phyloP scores from a whole-genome alignment of 371 early-diverging fungal genomes.

The Paraphysoderma sedebokerense region DNA sequence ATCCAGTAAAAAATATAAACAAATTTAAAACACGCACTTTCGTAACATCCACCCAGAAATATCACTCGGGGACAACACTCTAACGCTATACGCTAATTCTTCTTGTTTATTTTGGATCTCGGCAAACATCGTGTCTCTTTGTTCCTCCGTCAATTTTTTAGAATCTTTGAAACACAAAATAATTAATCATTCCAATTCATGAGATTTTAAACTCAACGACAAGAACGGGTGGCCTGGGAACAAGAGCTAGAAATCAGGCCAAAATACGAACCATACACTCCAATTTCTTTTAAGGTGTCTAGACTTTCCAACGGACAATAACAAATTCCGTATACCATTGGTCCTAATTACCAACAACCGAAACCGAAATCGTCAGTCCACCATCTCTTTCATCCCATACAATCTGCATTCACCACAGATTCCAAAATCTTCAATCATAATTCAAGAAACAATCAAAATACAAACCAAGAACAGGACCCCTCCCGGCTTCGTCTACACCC shows the following conservation, averaged over 20 bases:
- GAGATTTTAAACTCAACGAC: not conserved
- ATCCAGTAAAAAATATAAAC: not conserved
- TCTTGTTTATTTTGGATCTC: slow-evolving; percentile 34
- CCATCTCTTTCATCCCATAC: not conserved
- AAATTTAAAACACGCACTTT: slow-evolving; percentile 13
- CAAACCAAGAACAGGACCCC: slow-evolving; percentile 92
- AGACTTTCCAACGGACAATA: slow-evolving; percentile 48
- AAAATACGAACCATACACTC: slow-evolving; percentile 53
- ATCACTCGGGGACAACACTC: slow-evolving; percentile 67
- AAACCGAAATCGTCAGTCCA: not conserved
- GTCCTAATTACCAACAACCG: slow-evolving; percentile 31
- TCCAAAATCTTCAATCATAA: too few species aligned
- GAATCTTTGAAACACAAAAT: slow-evolving; percentile 41
- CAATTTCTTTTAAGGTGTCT: slow-evolving; percentile 40
- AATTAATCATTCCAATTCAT: not conserved
- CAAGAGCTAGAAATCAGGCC: too few species aligned
- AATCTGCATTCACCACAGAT: not conserved
- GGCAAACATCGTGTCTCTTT: slow-evolving; percentile 50
- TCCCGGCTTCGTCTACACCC: slow-evolving; percentile 98
- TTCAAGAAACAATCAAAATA: too few species aligned
- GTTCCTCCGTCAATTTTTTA: slow-evolving; percentile 59
- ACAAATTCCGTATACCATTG: slow-evolving; percentile 89
- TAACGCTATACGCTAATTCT: slow-evolving; percentile 71
- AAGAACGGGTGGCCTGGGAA: not conserved
- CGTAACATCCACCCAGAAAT: slow-evolving; percentile 76